Evolutionary conservation across 163 green algal genomes (phyloP).

Genomic region (Volvox carteri): DNA sequence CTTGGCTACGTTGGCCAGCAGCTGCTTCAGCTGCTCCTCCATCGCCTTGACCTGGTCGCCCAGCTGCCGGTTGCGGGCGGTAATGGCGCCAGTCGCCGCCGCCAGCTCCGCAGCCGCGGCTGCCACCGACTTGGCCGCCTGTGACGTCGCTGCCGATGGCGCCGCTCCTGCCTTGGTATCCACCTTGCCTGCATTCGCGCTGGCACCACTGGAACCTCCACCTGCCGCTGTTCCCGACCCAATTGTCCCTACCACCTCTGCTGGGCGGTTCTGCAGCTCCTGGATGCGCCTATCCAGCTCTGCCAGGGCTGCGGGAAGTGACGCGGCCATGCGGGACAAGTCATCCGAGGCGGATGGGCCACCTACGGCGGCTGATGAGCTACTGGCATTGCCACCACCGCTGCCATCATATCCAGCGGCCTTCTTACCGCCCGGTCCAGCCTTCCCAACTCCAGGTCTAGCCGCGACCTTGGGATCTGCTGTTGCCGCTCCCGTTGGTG

Average conservation of each 20-base stretch:
- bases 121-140: background rate
- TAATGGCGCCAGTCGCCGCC: background rate
- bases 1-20: slow-evolving; percentile 11
- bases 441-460: background rate
- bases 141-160: background rate
- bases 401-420: background rate
- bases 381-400: background rate
- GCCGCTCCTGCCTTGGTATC: too few relatives aligned
- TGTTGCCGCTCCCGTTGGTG: background rate
- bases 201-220: background rate
- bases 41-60: background rate
- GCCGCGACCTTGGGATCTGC: background rate
- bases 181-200: background rate
- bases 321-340: background rate
- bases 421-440: background rate
- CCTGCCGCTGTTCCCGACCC: background rate
- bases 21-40: slow-evolving; percentile 1
- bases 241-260: background rate
- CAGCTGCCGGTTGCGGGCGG: slow-evolving; percentile 20
- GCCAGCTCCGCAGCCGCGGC: slow-evolving; percentile 3
- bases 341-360: background rate
- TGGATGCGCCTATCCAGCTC: background rate
- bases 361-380: too few relatives aligned
- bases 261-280: background rate
- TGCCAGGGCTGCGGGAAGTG: background rate